Percentiles rank a stretch among this genome's conserved stretches.
Conservation (phyloP, 2,329 filamentous ascomycete species). For the Neonectria faginata region DNA sequence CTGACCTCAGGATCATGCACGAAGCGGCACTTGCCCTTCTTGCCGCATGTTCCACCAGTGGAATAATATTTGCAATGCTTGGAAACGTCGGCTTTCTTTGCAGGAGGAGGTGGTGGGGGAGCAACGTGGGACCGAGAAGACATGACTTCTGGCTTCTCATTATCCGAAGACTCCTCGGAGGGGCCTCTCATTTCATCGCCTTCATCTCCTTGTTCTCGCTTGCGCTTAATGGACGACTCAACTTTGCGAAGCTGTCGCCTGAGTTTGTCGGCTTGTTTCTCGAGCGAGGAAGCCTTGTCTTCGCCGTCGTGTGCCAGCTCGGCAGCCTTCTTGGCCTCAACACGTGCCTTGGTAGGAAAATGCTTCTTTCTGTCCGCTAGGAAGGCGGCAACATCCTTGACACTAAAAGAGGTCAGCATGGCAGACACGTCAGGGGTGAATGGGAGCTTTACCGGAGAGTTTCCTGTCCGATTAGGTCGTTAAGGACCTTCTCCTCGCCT, state of each 20-base stretch:
- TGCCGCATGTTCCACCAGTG: slow-evolving; percentile 75
- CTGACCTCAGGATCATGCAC: slow-evolving; percentile 74
- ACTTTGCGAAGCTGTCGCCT: slow-evolving; percentile 75
- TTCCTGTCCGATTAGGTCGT: slow-evolving; percentile 66
- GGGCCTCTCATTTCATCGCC: slow-evolving; percentile 73
- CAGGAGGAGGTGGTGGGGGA: slow-evolving; percentile 56
- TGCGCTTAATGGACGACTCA: slow-evolving; percentile 76
- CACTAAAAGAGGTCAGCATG: slow-evolving; percentile 51
- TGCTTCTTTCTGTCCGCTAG: slow-evolving; percentile 82
- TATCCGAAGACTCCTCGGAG: slow-evolving; percentile 65
- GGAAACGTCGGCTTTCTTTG: slow-evolving; percentile 70
- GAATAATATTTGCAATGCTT: slow-evolving; percentile 79
- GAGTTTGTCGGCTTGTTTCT: slow-evolving; percentile 72
- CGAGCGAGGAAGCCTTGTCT: slow-evolving; percentile 71
- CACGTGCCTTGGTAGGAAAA: slow-evolving; percentile 81
- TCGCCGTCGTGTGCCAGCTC: slow-evolving; percentile 60
- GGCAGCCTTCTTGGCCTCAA: slow-evolving; percentile 70
- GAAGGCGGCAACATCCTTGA: slow-evolving; percentile 81
- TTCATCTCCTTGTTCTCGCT: slow-evolving; percentile 75
- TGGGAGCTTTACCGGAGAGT: slow-evolving; percentile 63
- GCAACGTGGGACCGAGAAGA: slow-evolving; percentile 59
- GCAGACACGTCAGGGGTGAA: neutral
- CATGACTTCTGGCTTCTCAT: slow-evolving; percentile 69
- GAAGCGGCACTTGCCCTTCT: slow-evolving; percentile 82
- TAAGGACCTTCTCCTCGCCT: slow-evolving; percentile 76